Percentiles rank a stretch among this genome's conserved stretches.
phyloP scores from a whole-genome alignment of 345 rosid genomes.

The Linum usitatissimum region DNA sequence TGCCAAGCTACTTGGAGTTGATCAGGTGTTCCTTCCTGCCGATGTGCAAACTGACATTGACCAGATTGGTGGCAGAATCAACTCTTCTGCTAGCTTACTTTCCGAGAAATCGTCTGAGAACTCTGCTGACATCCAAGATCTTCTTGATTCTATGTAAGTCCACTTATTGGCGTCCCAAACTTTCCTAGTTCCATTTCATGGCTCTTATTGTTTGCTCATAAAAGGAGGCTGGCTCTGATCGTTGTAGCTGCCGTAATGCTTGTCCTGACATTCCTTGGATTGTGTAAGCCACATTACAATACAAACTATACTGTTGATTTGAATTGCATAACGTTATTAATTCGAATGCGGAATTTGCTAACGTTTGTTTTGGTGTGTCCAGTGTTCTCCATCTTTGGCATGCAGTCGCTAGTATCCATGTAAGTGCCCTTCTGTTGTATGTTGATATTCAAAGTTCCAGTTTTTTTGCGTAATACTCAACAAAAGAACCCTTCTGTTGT shows the following conservation, averaged over 20 bases:
- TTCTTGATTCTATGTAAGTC: constrained; percentile 71
- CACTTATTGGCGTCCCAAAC: too few relatives aligned
- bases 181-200: too few relatives aligned
- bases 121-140: constrained; percentile 47
- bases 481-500: too few relatives aligned
- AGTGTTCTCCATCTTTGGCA: constrained; percentile 70
- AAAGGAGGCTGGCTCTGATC: constrained; percentile 63
- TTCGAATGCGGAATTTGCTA: neutral
- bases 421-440: constrained; percentile 24
- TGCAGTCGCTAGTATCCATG: constrained; percentile 74
- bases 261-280: constrained; percentile 62
- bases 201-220: neutral
- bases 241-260: constrained; percentile 67
- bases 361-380: constrained; percentile 14
- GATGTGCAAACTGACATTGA: constrained; percentile 84
- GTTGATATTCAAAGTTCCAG: too few relatives aligned
- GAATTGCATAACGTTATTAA: neutral
- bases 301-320: too few relatives aligned
- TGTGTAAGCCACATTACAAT: constrained; percentile 39
- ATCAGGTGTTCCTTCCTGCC: constrained; percentile 60
- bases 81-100: constrained; percentile 44
- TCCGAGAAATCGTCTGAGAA: constrained; percentile 42
- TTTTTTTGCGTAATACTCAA: too few relatives aligned
- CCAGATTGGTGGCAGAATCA: constrained; percentile 46
- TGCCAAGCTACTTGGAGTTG: constrained; percentile 60